Evolutionary conservation across 2,329 filamentous ascomycete genomes (phyloP), one percentile per base, ranked within the genome.

Genomic region (Phyllosticta citriasiana): DNA sequence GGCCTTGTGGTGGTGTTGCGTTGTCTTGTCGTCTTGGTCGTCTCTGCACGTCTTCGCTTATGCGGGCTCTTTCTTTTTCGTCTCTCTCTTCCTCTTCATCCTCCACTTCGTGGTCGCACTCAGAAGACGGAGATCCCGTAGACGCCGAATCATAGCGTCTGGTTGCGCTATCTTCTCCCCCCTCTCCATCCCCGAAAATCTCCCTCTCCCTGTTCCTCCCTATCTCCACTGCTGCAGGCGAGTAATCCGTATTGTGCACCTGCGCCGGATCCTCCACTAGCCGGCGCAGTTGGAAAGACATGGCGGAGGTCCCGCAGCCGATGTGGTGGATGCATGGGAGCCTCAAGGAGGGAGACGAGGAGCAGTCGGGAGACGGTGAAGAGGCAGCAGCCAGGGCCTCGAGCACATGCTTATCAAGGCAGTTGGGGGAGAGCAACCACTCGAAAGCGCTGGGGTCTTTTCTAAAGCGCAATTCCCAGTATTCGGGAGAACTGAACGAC

Each of bases 211-310:
- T 65, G 54, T 65, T 63, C 53, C 61, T 64, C 12, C 73, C 73
- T 2, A 73, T 57, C 5, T 70, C 64, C 16, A 75, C 68, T 1
- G 72, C 73, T 14, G 72, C 68, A 24, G 66, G 63, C 0, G 73
- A 74, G 60, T 74, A 76, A 60, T 76, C 74, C 25, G 74, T 47
- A 57, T 76, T 76, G 52, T 73, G 71, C 7, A 76, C 67, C 26
- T 73, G 72, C 10, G 52, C 50, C 2, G 74, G 68, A 14, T 66
- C 50, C 1, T 66, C 52, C 4, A 74, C 72, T 47, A 71, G 66
- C 2, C 63, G 65, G n/a, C 70, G 69, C 14, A 76, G 65, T 57
- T 74, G 72, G 25, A 68, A 71, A 1, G 73, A 75, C 0, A 76
- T 64, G 10, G 69, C 56, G 5, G 73, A 75, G 3, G 72, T 75